A percentile compares a stretch with the other conserved stretches of the same genome.
phyloP scores from a whole-genome alignment of 1,284 basidiomycete genomes.

The Ustanciosporium gigantosporum region DNA sequence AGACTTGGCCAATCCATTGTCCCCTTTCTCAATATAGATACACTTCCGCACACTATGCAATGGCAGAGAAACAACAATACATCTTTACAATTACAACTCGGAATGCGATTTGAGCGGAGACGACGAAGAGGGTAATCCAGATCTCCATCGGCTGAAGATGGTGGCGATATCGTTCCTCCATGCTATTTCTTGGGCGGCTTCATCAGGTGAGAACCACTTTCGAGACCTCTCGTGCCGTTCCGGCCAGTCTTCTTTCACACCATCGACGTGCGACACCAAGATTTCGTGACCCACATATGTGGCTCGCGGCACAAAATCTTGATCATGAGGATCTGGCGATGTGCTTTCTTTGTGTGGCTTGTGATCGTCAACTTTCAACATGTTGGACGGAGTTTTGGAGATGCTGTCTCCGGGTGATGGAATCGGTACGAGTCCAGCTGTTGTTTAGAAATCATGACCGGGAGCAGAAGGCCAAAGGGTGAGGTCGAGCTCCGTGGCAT shows the following conservation, averaged over 20 bases:
- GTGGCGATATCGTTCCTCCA: conserved; percentile 46
- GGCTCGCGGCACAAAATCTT: conserved; percentile 40
- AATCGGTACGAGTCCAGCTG: conserved; percentile 10
- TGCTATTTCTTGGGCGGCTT: conserved; percentile 31
- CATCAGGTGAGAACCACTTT: conserved; percentile 16
- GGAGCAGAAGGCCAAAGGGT: background rate
- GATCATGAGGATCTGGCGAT: conserved; percentile 2
- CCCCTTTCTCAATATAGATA: background rate
- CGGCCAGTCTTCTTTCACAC: conserved; percentile 32
- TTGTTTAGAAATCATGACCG: background rate
- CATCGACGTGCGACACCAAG: conserved; percentile 2
- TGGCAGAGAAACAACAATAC: too few relatives aligned
- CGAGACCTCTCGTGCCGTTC: conserved; percentile 46
- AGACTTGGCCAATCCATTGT: background rate
- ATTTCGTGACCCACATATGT: conserved; percentile 45
- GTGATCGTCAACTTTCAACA: conserved; percentile 28
- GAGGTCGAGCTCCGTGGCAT: too few relatives aligned
- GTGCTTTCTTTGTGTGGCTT: conserved; percentile 51
- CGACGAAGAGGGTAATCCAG: conserved; percentile 2
- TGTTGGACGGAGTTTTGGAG: conserved; percentile 1
- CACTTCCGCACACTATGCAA: background rate
- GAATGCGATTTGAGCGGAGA: background rate
- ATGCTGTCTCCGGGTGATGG: background rate
- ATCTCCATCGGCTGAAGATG: conserved; percentile 17
- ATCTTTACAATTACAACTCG: background rate